phyloP scores from a whole-genome alignment of 768 basidiomycete species.

The Rhizopogon vulgaris region DNA sequence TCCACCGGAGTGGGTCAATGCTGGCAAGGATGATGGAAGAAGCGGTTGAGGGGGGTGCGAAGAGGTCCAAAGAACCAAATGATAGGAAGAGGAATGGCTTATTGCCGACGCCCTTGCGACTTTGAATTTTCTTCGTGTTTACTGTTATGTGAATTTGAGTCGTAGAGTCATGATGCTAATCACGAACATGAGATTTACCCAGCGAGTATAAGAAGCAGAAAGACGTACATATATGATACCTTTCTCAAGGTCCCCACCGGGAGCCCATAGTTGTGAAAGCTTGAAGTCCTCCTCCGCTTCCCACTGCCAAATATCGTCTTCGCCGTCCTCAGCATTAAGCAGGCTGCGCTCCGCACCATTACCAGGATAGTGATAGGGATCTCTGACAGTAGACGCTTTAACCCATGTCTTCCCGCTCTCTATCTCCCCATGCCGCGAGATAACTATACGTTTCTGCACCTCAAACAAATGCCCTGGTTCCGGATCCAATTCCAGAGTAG shows the following conservation, averaged over 20 bases:
- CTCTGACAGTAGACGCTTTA: constrained; percentile 46
- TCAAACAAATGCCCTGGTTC: constrained; percentile 54
- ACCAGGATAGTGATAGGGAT: constrained; percentile 40
- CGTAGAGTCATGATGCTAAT: constrained; percentile 46
- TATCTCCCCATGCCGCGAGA: constrained; percentile 49
- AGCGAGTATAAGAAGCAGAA: background rate
- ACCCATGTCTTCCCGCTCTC: constrained; percentile 40
- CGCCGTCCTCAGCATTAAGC: constrained; percentile 25
- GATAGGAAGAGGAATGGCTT: constrained; percentile 56
- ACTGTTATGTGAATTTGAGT: constrained; percentile 60
- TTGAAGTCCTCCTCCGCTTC: constrained; percentile 64
- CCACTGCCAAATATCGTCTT: constrained; percentile 56
- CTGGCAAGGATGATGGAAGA: constrained; percentile 10
- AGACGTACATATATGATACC: constrained; percentile 60
- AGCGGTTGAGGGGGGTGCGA: constrained; percentile 14
- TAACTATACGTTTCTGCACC: constrained; percentile 40
- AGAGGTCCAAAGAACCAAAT: constrained; percentile 31
- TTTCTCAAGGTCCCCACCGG: constrained; percentile 31
- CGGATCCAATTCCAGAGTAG: constrained; percentile 3
- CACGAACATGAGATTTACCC: background rate
- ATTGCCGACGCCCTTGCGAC: constrained; percentile 54
- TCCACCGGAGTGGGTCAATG: constrained; percentile 23
- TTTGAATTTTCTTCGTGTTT: constrained; percentile 44
- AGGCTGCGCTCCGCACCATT: constrained; percentile 32
- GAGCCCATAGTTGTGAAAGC: constrained; percentile 52